phyloP scores from a whole-genome alignment of 352 stramenopile species.

The Pythium guiyangense region DNA sequence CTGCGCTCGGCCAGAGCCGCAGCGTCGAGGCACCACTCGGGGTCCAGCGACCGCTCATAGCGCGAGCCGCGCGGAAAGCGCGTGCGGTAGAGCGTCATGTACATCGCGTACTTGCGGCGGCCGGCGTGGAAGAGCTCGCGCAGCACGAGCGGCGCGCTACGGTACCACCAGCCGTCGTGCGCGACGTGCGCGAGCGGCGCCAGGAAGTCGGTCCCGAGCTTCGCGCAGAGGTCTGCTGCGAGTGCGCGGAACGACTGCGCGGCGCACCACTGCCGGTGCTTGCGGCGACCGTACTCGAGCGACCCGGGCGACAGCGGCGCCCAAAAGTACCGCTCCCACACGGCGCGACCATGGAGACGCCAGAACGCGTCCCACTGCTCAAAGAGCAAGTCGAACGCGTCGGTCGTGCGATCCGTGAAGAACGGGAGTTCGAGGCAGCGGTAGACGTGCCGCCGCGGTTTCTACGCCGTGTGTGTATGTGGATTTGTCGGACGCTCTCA shows the following conservation, averaged over 20 bases:
- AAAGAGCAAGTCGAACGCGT: slow-evolving; percentile 40
- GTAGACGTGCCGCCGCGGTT: slow-evolving; percentile 41
- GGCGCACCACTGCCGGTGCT: slow-evolving; percentile 25
- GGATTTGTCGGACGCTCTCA: no score
- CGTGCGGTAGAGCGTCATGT: slow-evolving; percentile 17
- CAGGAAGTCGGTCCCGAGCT: slow-evolving; percentile 5
- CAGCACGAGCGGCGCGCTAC: slow-evolving; percentile 19
- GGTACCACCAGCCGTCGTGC: slow-evolving; percentile 34
- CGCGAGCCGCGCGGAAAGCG: slow-evolving; percentile 25
- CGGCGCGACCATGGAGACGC: slow-evolving; percentile 27
- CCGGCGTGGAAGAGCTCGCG: slow-evolving; percentile 19
- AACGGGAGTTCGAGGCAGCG: slow-evolving; percentile 41
- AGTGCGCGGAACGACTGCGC: no score
- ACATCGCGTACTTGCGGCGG: slow-evolving; percentile 13
- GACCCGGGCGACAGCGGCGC: slow-evolving; percentile 21
- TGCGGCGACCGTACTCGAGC: slow-evolving; percentile 24
- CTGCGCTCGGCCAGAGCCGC: background rate
- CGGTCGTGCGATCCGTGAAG: slow-evolving; percentile 12
- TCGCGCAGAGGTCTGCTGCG: slow-evolving; percentile 20
- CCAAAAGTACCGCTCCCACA: slow-evolving; percentile 49
- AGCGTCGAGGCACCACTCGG: slow-evolving; percentile 18
- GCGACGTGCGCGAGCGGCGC: slow-evolving; percentile 4
- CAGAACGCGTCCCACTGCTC: slow-evolving; percentile 51
- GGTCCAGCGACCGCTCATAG: slow-evolving; percentile 15
- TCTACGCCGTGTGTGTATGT: no score